Base-by-base conservation (phyloP, 345 rosid genomes). In the Camelina hispida region DNA sequence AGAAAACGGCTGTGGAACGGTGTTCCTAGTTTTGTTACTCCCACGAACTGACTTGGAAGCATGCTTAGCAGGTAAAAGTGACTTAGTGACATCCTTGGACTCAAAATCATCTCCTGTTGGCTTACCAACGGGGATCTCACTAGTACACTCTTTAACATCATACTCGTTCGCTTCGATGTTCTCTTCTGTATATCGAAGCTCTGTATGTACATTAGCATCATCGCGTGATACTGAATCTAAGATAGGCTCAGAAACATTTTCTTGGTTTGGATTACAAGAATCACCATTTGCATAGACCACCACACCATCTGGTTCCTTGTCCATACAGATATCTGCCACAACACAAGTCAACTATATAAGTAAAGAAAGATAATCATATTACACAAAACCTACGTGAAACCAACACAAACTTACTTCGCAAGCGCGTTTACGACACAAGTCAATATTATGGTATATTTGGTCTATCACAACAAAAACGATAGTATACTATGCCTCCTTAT, bases 1-100 rank as follows among this genome's bases (percentile, higher is more conserved):
- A 55, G 91, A 76, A 85, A 93, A 91, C 60, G 98, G 98, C 54
- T 85, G 91, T 12, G 98, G 98, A 81, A 93, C 87, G 0, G 98
- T 93, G 81, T 61, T 88, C 71, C 84, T 90, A 54, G 81, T 80
- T 79, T 83, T 86, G 74, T 76, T 79, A 82, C 54, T 79, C 73
- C 74, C 80, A 5, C 80, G 75, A 74, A 77, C 73, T 44, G 66
- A 42, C 75, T 84, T 92, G 25, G 88, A 82, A 71, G 52, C 85
- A 69, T 78, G 82, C 66, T 86, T 87, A 59, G 46, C 37, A 10
- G 68, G 62, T 62, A 77, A 62, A 30, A 25, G 79, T 34, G 81
- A 66, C 80, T 82, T 63, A 44, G 68, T 1, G 1, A 44, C 68
- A 63, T 46, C 68, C 40, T 63, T 63, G 3, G 54, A 63, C 54